Conservation (phyloP, 495 filamentous ascomycete genomes). For the Daldinia childiae region DNA sequence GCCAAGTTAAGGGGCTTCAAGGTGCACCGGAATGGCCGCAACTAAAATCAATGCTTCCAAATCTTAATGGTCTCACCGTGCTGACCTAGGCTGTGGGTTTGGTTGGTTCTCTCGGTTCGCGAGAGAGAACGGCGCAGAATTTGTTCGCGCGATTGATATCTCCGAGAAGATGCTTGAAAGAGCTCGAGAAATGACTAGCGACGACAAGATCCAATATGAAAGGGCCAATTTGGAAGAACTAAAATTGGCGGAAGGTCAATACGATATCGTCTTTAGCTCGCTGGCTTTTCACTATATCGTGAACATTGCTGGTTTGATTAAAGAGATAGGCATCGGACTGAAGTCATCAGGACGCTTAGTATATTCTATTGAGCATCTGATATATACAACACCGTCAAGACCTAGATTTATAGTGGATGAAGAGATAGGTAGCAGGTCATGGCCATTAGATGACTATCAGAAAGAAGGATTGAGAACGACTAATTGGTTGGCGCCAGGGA, state of each 20-base stretch:
- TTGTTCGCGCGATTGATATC: conserved; percentile 49
- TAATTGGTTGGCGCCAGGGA: conserved; percentile 48
- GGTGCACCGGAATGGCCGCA: conserved; percentile 50
- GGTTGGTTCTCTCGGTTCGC: conserved; percentile 53
- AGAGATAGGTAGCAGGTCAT: conserved; percentile 34
- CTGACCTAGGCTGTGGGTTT: conserved; percentile 53
- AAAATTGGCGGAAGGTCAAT: conserved; percentile 25
- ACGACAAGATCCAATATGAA: conserved; percentile 43
- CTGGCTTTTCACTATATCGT: conserved; percentile 51
- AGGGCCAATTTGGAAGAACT: conserved; percentile 46
- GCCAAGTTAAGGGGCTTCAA: conserved; percentile 42
- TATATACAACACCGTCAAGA: conserved; percentile 49
- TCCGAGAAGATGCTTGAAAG: conserved; percentile 50
- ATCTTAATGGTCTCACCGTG: conserved; percentile 35
- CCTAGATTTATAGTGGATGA: conserved; percentile 38
- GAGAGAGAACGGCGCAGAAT: conserved; percentile 39
- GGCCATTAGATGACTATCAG: conserved; percentile 52
- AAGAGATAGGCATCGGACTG: conserved; percentile 41
- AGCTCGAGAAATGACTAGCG: conserved; percentile 41
- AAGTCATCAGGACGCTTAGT: conserved; percentile 46
- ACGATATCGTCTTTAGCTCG: conserved; percentile 50
- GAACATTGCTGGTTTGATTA: conserved; percentile 42
- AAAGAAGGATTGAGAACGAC: conserved; percentile 46
- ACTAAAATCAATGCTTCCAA: conserved; percentile 43
- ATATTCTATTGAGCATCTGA: conserved; percentile 53